phyloP scores from a whole-genome alignment of 2,329 filamentous ascomycete species.

The Paecilomyces sp. region DNA sequence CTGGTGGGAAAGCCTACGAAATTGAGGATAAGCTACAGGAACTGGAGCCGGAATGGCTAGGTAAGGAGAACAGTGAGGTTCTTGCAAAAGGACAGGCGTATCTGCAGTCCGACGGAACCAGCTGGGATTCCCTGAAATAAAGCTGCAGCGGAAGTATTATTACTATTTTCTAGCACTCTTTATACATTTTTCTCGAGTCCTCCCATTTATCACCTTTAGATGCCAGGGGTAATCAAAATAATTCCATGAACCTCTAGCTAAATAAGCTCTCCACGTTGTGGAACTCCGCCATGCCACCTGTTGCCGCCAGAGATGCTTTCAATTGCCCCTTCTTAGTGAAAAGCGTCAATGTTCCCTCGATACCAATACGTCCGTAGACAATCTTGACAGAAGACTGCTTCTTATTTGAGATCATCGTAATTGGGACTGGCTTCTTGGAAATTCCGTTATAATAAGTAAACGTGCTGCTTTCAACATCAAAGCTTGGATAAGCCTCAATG shows the following conservation, averaged over 20 bases:
- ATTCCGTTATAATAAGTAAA: conserved; percentile 1
- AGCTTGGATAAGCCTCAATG: conserved; percentile 26
- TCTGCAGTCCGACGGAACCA: conserved; percentile 3
- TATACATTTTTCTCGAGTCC: neutral
- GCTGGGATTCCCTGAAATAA: conserved; percentile 3
- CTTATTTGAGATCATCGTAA: neutral
- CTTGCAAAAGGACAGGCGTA: conserved; percentile 6
- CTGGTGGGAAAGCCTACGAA: conserved; percentile 16
- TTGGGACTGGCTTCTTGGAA: neutral
- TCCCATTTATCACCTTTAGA: neutral
- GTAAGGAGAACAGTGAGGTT: conserved; percentile 26
- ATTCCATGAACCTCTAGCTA: neutral
- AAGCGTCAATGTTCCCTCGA: neutral
- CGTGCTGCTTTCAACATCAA: conserved; percentile 8
- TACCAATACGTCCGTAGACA: neutral
- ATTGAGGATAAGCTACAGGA: conserved; percentile 16
- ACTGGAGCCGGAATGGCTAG: conserved; percentile 16
- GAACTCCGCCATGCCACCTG: neutral
- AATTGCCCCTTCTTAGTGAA: neutral
- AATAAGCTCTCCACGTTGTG: neutral
- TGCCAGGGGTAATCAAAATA: neutral
- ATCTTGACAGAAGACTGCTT: neutral
- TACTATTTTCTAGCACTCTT: neutral
- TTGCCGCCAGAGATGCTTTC: neutral
- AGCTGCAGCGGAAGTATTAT: neutral